Evolutionary conservation across 345 rosid species (phyloP), one percentile per base, ranked within the genome.

Genomic region (Acer negundo): DNA sequence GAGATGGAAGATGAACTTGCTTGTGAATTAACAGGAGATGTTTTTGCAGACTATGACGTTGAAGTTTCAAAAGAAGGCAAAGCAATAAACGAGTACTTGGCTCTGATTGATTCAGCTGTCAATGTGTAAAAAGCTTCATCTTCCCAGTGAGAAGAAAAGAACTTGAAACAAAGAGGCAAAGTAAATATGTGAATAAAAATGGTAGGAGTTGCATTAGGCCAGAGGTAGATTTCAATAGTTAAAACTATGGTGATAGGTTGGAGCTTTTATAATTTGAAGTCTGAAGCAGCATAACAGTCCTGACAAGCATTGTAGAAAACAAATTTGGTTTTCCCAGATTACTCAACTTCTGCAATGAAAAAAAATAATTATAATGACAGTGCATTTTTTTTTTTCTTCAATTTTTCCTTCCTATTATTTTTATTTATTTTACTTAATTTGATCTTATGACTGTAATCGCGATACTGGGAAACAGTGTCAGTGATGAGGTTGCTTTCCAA

Each of bases 1-100:
- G 97, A 93, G 86, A 88, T 91, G 87, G 99, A 92, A 84, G 91
- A 66, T 51, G 93, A 91, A 64, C 84, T 93, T 56, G 87, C 95
- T 5, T 75, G 80, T 6, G 97, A 90, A 74, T 40, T 96, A 75
- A 89, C 86, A 20, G 73, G 46, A 1, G 95, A 92, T 78, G 90
- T 85, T 4, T 81, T 90, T 42, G 85, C 98, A 0, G 97, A 92
- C 83, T 96, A 92, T 55, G 97, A 93, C 77, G 89, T 89, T 67
- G 94, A 91, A 72, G 87, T 93, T 62, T 80, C 86, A 1, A 82
- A 47, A 82, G 98, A 92, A 85, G 95, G 97, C 2, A 97, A 87
- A 75, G 92, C 94, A 68, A 87, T 90, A 74, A 82, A 78, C 10
- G 91, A 94, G 82, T 94, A 92, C 82, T 72, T 92, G 64, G 82